Evolutionary conservation across 2,329 filamentous ascomycete species (phyloP), one percentile per base, ranked within the genome.

Genomic region (Alternaria sp.): DNA sequence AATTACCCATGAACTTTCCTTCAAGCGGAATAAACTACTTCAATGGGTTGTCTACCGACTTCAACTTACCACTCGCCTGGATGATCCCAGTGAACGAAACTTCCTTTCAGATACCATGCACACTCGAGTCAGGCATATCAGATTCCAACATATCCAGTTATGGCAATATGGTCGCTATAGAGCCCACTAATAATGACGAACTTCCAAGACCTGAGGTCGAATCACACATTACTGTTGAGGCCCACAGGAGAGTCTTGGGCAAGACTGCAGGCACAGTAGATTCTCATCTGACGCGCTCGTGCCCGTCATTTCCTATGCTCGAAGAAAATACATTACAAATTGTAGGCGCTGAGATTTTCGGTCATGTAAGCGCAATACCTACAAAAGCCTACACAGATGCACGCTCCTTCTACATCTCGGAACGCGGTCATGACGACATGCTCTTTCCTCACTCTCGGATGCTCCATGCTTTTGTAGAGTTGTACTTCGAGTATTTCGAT

Each of bases 401-500:
- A 27, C 25, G 44, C 27, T 22, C 44, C 16, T 48, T 48, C 10
- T 48, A 48, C 44, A 30, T 48, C 14, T 48, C 20, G 27, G 44
- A 48, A 27, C 44, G 27, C 27, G 44, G 44, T 12, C 30, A 48
- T 48, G 44, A 48, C 32, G 44, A 48, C 44, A 25, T 27, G 44
- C 30, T 22, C 11, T 48, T 48, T 27, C 44, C 44, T 10, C 18
- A 48, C 44, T 30, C 16, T 12, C 20, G 25, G 16, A 16, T 36
- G 34, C 34, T 54, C 28, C 51, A 54, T 22, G 27, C 51, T 18
- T 55, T 55, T 34, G 30, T 46, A 28, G 43, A 55, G n/a, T 30
- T 55, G 18, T 55, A 55, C 41, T 55, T 55, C 27, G 53, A 55
- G 27, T 55, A 55, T 38, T 55, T 55, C 16, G 53, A 55, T 34